Conservation (phyloP, 768 basidiomycete species). For the Daedaleopsis nitida region DNA sequence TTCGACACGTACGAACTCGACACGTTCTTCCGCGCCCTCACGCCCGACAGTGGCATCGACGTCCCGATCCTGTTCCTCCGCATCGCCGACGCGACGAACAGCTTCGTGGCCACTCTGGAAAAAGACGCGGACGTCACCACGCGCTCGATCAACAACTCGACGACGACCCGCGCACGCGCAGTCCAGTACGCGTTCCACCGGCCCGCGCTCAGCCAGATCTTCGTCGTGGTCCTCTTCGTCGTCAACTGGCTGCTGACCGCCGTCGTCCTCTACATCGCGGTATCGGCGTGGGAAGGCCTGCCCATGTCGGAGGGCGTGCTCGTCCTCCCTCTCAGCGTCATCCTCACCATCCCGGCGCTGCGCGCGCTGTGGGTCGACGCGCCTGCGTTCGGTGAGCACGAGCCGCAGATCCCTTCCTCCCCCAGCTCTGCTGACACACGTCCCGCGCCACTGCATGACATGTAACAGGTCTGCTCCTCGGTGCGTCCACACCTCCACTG, state of each 20-base stretch:
- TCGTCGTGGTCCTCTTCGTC: constrained; percentile 21
- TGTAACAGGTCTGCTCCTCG: constrained; percentile 18
- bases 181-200: constrained; percentile 11
- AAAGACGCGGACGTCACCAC: constrained; percentile 5
- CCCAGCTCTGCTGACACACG: not conserved
- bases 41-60: constrained; percentile 10
- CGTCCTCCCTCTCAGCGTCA: constrained; percentile 23
- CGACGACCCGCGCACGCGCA: not conserved
- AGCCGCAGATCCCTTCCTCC: not conserved
- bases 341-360: constrained; percentile 24
- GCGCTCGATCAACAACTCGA: constrained; percentile 1
- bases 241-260: constrained; percentile 25
- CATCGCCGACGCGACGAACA: constrained; percentile 20
- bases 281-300: constrained; percentile 18
- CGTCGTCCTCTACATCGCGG: constrained; percentile 21
- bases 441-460: not conserved
- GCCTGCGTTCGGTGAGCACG: constrained; percentile 22
- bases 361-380: constrained; percentile 22
- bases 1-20: constrained; percentile 23
- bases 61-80: constrained; percentile 16
- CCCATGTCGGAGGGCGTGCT: constrained; percentile 19
- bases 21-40: constrained; percentile 14
- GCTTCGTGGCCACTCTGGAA: constrained; percentile 6
- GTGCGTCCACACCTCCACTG: constrained; percentile 3
- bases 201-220: constrained; percentile 17